phyloP scores from a whole-genome alignment of 2,329 filamentous ascomycete species.

The Claviceps lovelessii region DNA sequence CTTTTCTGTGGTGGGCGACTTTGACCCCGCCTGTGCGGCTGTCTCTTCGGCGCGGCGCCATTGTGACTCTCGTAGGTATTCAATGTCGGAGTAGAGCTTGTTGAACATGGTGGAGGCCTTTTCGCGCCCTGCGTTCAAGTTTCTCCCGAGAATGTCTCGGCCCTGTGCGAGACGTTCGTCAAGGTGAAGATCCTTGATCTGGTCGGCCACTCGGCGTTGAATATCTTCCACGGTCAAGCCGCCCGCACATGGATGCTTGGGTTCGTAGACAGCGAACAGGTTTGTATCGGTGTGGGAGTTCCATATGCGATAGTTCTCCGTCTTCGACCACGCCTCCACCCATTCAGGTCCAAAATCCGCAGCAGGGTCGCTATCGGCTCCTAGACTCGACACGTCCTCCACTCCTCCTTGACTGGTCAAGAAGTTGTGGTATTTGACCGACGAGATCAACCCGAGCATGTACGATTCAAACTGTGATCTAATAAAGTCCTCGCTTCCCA shows the following conservation, averaged over 20 bases:
- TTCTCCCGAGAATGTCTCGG: conserved; percentile 72
- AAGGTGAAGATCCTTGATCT: conserved; percentile 84
- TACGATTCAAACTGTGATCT: conserved; percentile 96
- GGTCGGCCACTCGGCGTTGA: conserved; percentile 74
- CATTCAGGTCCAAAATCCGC: conserved; percentile 73
- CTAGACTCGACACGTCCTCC: conserved; percentile 51
- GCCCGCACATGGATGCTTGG: conserved; percentile 83
- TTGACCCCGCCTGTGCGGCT: conserved; percentile 9
- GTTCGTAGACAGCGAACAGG: conserved; percentile 87
- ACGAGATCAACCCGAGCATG: conserved; percentile 71
- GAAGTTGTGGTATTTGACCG: conserved; percentile 77
- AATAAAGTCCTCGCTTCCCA: conserved; percentile 94
- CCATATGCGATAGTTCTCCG: conserved; percentile 88
- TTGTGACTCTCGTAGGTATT: conserved; percentile 39
- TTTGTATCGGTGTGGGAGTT: conserved; percentile 66
- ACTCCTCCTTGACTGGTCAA: conserved; percentile 51
- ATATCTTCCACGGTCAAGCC: conserved; percentile 90
- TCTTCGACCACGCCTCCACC: conserved; percentile 73
- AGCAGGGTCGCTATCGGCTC: conserved; percentile 71
- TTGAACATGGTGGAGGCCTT: conserved; percentile 80
- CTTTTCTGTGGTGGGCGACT: conserved; percentile 5
- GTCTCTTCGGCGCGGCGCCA: conserved; percentile 27
- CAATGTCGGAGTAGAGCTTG: conserved; percentile 81
- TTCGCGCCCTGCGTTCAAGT: conserved; percentile 74
- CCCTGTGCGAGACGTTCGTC: conserved; percentile 80